These are phyloP conservation scores for Tranzscheliella williamsii DNA, from an alignment of 1,284 basidiomycete species.

Conservation along the genomic window DNA sequence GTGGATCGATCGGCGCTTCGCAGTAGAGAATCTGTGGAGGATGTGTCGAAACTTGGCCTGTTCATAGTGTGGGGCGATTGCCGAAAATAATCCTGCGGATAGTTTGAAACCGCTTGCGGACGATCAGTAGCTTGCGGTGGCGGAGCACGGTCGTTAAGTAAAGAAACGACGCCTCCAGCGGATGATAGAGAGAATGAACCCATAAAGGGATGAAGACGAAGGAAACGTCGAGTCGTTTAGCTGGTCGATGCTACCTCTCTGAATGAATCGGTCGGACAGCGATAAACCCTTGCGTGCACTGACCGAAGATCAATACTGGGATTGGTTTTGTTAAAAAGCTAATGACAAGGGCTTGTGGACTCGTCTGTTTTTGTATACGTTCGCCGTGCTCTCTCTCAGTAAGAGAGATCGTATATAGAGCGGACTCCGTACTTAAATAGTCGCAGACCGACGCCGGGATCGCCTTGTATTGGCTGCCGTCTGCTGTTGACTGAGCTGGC, in stretches of 20 bases:
- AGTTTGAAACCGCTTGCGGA: slow-evolving; percentile 5
- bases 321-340: too few relatives aligned
- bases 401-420: slow-evolving; percentile 32
- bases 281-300: too few relatives aligned
- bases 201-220: slow-evolving; percentile 15
- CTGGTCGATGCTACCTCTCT: too few relatives aligned
- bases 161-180: slow-evolving; percentile 44
- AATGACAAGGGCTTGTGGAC: too few relatives aligned
- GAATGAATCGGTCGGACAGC: too few relatives aligned
- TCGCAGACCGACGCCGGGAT: too few relatives aligned
- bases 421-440: too few relatives aligned
- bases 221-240: too few relatives aligned
- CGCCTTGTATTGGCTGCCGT: too few relatives aligned
- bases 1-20: slow-evolving; percentile 41
- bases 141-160: slow-evolving; percentile 43
- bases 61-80: slow-evolving; percentile 23
- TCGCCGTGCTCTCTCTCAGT: not conserved
- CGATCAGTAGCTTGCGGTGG: slow-evolving; percentile 24
- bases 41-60: slow-evolving; percentile 25
- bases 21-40: slow-evolving; percentile 35
- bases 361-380: too few relatives aligned
- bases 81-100: slow-evolving; percentile 7
- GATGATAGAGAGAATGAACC: slow-evolving; percentile 37
- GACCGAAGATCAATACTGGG: too few relatives aligned
- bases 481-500: too few relatives aligned